Evolutionary conservation across 2,329 filamentous ascomycete genomes (phyloP).

Genomic region (Trichoderma sp.): DNA sequence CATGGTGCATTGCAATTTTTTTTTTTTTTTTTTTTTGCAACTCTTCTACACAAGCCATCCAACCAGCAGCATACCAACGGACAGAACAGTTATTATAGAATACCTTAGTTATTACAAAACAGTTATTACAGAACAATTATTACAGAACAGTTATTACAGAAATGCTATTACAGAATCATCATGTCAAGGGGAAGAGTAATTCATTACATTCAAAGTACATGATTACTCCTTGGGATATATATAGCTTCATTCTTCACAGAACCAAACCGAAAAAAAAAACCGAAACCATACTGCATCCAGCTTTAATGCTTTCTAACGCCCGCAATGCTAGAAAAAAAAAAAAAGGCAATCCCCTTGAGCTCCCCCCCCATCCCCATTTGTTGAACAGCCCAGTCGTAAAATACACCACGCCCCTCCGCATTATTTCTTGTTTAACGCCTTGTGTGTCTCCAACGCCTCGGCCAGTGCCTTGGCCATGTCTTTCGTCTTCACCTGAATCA

Average conservation of each 20-base stretch:
- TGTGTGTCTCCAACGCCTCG: conserved; percentile 50
- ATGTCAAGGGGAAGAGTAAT: background rate
- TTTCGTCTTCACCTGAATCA: conserved; percentile 66
- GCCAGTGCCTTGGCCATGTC: conserved; percentile 55
- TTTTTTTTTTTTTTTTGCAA: no score
- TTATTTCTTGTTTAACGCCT: conserved; percentile 53
- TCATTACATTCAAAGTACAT: conserved; percentile 5
- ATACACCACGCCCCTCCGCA: conserved; percentile 23
- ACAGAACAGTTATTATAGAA: no score
- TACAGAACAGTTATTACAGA: no score
- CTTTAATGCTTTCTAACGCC: conserved; percentile 22
- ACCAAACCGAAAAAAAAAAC: conserved; percentile 1
- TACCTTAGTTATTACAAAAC: no score
- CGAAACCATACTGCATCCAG: conserved; percentile 6
- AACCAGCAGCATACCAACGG: no score
- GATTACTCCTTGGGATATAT: conserved; percentile 9
- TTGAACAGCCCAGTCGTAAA: conserved; percentile 4
- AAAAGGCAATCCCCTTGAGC: background rate
- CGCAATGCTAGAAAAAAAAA: conserved; percentile 21
- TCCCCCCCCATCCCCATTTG: background rate
- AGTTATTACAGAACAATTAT: no score
- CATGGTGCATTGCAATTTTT: no score
- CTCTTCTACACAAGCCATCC: no score
- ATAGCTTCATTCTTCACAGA: conserved; percentile 16
- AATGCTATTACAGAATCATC: conserved; percentile 11